Conservation (phyloP, 176 grass and related monocot genomes). For the Aegilops umbellulata region DNA sequence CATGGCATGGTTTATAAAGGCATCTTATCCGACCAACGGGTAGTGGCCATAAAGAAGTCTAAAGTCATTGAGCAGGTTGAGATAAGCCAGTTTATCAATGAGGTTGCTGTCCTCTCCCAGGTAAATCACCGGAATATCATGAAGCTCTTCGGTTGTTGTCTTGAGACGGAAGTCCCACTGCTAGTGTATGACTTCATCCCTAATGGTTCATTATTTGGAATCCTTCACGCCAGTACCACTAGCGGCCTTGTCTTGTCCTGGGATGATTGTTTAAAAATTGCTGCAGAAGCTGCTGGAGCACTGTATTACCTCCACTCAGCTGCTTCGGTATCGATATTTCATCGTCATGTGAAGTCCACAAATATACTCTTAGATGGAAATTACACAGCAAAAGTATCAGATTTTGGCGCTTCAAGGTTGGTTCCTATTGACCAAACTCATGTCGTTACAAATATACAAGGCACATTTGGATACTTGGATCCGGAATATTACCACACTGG, state of each 20-base stretch:
- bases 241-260: not conserved
- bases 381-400: not conserved
- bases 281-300: not conserved
- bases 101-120: not conserved
- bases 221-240: not conserved
- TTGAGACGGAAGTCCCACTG: not conserved
- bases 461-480: not conserved
- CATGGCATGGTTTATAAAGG: not conserved
- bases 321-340: not conserved
- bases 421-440: not conserved
- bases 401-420: not conserved
- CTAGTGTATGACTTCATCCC: not conserved
- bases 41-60: not conserved
- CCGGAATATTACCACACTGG: not conserved
- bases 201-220: not conserved
- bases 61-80: not conserved
- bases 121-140: not conserved
- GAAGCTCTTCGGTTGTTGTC: not conserved
- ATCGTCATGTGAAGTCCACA: not conserved
- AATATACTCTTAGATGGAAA: slow-evolving; percentile 2
- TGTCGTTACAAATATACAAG: not conserved
- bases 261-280: not conserved
- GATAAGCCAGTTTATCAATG: not conserved
- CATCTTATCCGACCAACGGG: not conserved
- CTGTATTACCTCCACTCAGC: not conserved